These are phyloP conservation scores for Fusarium goolgardi DNA, from an alignment of 2,329 filamentous ascomycete species.

Conservation along the genomic window DNA sequence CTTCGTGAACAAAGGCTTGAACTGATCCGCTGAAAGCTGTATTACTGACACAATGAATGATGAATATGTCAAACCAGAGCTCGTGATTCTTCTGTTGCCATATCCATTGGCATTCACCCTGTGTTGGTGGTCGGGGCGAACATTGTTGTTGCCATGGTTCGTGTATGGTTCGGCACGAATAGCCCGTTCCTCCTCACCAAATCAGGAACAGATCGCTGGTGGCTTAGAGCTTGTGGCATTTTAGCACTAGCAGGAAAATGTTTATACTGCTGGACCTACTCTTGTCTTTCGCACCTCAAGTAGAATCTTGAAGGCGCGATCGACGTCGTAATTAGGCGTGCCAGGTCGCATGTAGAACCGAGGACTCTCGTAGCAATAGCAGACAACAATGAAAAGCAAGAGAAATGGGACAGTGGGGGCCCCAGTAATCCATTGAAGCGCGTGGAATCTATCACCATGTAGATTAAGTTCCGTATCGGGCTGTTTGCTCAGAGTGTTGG, in stretches of 20 bases:
- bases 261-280: not conserved
- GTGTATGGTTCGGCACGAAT: not conserved
- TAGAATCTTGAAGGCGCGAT: constrained; percentile 51
- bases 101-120: too few species aligned
- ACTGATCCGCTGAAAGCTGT: constrained; percentile 35
- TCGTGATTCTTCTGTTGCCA: not conserved
- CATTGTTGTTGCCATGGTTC: not conserved
- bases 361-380: constrained; percentile 56
- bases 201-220: constrained; percentile 54
- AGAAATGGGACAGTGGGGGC: constrained; percentile 53
- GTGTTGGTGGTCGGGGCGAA: not conserved
- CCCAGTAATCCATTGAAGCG: constrained; percentile 51
- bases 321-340: constrained; percentile 50
- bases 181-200: constrained; percentile 11
- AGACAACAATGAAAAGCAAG: constrained; percentile 50
- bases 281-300: constrained; percentile 49
- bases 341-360: constrained; percentile 54
- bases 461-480: not conserved
- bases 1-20: constrained; percentile 24
- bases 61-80: constrained; percentile 30
- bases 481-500: constrained; percentile 2
- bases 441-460: constrained; percentile 16
- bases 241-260: not conserved
- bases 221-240: constrained; percentile 49
- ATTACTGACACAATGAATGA: constrained; percentile 20